Base-by-base conservation (phyloP, 1,284 basidiomycete genomes). In the Caloboletus firmus region DNA sequence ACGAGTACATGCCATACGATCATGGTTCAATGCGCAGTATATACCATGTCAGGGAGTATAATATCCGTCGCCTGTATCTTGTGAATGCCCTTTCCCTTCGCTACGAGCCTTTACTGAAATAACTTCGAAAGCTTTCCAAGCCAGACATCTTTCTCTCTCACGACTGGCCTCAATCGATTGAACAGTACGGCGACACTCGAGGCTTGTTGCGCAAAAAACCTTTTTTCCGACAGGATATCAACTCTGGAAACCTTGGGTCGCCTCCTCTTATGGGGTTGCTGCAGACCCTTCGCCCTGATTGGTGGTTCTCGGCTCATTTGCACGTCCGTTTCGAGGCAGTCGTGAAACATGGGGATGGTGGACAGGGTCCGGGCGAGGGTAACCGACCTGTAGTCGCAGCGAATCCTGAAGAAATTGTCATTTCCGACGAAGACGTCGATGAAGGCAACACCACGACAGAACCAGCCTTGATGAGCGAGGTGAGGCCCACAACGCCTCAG, bases 291-390 rank as follows among this genome's bases (percentile, higher is more conserved):
- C 81, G 84, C 65, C 95, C 97, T 0, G 66, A 78, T n/a, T 91
- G 91, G 81, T 99, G 97, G 97, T 98, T 98, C 70, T 76, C 93
- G 1, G 97, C 95, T 0, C 97, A 99, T 74, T 66, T 99, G 47
- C 97, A 99, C 68, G 89, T 91, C 57, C 87, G 89, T 47, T 87
- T 85, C 59, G 84, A 88, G 59, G 92, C 92, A 2, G 78, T 77
- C 0, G 80, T 94, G 31, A 58, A 36, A 42, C 62, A 62, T 39
- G 62, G 57, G 20, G 39, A 4, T 45, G 36, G 42, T 28, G 55
- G 59, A 44, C 58, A 44, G 32, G 37, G 44, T 44, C 32, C 7
- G 2, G 34, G n/a, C 18, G 18, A 40, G 36, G 30, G 39, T 17
- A 30, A 47, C 11, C n/a, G 34, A 24, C 45, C 45, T 31, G 49